These are phyloP conservation scores for Phycomyces nitens DNA, from an alignment of 192 early-diverging fungal genomes.

Conservation along the genomic window DNA sequence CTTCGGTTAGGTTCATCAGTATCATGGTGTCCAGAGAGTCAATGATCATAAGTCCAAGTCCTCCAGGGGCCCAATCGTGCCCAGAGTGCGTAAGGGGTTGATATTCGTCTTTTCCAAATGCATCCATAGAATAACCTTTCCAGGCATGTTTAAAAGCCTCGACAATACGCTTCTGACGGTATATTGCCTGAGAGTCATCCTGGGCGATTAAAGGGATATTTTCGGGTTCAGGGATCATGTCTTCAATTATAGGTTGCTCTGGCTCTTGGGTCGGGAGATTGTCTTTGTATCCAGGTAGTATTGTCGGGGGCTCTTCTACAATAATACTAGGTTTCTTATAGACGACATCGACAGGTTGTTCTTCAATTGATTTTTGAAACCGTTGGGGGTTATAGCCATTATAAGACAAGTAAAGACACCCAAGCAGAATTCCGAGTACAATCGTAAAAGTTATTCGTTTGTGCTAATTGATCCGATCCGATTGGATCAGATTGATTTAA, in stretches of 20 bases:
- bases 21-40: constrained; percentile 84
- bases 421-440: background rate
- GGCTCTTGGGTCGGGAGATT: background rate
- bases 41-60: constrained; percentile 77
- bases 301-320: background rate
- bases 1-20: constrained; percentile 71
- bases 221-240: background rate
- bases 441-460: background rate
- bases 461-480: background rate
- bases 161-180: constrained; percentile 55
- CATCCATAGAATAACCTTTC: constrained; percentile 73
- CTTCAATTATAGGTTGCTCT: constrained; percentile 6
- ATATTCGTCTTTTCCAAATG: constrained; percentile 86
- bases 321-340: background rate
- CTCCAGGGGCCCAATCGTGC: constrained; percentile 61
- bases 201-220: constrained; percentile 17
- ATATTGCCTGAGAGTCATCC: constrained; percentile 36
- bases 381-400: background rate
- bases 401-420: background rate
- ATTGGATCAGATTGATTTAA: too few relatives aligned
- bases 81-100: constrained; percentile 67
- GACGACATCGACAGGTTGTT: background rate
- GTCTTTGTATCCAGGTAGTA: background rate
- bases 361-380: background rate
- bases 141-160: constrained; percentile 75